Conservation (phyloP, 1,284 basidiomycete genomes). For the Fomitiporia mediterranea region DNA sequence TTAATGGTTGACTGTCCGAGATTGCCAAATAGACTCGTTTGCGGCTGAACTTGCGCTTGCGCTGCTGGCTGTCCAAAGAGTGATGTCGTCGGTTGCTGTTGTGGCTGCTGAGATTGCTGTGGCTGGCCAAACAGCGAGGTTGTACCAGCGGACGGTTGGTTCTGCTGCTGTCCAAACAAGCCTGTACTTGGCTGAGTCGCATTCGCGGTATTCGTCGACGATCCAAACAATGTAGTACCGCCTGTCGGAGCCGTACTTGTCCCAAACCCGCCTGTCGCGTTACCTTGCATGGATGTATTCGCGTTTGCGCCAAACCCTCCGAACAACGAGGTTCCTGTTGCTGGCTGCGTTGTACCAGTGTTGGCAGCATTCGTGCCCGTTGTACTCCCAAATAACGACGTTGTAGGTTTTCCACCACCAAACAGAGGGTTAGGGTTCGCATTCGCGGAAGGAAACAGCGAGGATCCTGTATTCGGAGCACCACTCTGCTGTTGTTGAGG, state of each 20-base stretch:
- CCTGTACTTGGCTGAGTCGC: slow-evolving; percentile 27
- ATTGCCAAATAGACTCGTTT: slow-evolving; percentile 34
- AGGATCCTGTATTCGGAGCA: background rate
- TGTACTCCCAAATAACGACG: slow-evolving; percentile 17
- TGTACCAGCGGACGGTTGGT: slow-evolving; percentile 24
- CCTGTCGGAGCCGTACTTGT: background rate
- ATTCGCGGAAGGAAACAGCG: slow-evolving; percentile 11
- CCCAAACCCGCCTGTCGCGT: background rate
- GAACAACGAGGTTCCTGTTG: slow-evolving; percentile 18
- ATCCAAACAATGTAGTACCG: slow-evolving; percentile 12
- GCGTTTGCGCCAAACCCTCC: slow-evolving; percentile 7
- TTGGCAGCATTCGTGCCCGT: slow-evolving; percentile 3
- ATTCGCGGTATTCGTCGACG: slow-evolving; percentile 18
- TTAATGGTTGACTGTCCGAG: slow-evolving; percentile 26
- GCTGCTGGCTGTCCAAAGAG: slow-evolving; percentile 32
- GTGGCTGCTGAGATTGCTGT: slow-evolving; percentile 24
- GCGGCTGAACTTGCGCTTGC: slow-evolving; percentile 28
- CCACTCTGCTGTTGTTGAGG: slow-evolving; percentile 3
- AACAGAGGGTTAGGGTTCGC: slow-evolving; percentile 15
- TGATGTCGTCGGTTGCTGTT: slow-evolving; percentile 27
- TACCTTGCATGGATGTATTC: background rate
- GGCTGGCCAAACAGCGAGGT: slow-evolving; percentile 30
- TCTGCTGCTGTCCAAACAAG: slow-evolving; percentile 27
- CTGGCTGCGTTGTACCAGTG: slow-evolving; percentile 26
- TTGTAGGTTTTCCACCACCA: slow-evolving; percentile 18